Evolutionary conservation across 257 asterid genomes (phyloP).

Genomic region (Plantago ovata): DNA sequence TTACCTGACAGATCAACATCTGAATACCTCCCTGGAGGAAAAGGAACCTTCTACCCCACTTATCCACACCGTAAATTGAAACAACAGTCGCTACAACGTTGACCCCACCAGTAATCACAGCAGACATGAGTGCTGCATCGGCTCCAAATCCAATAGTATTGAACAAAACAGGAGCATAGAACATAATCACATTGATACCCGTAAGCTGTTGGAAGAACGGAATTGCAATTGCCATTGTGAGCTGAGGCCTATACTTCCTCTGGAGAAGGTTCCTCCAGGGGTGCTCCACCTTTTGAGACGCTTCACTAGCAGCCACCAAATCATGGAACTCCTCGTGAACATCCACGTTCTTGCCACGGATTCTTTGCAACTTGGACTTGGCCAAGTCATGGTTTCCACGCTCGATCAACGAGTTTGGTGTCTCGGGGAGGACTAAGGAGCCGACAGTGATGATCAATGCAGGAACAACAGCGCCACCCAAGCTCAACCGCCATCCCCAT

Average conservation of each 20-base stretch:
- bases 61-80: conserved; percentile 66
- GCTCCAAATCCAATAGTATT: conserved; percentile 60
- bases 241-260: conserved; percentile 70
- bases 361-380: conserved; percentile 34
- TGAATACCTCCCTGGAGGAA: conserved; percentile 67
- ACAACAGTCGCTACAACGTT: conserved; percentile 47
- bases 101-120: conserved; percentile 59
- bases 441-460: conserved; percentile 68
- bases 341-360: conserved; percentile 41
- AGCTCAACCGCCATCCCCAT: conserved; percentile 78
- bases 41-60: conserved; percentile 69
- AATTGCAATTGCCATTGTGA: conserved; percentile 66
- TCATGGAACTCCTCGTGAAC: conserved; percentile 75
- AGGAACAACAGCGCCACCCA: conserved; percentile 88
- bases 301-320: conserved; percentile 65
- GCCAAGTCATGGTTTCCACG: conserved; percentile 58
- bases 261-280: conserved; percentile 69
- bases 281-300: conserved; percentile 48
- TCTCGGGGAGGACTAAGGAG: conserved; percentile 72
- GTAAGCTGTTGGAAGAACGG: conserved; percentile 81
- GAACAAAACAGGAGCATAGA: conserved; percentile 79
- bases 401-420: conserved; percentile 81
- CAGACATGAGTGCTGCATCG: conserved; percentile 59
- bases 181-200: conserved; percentile 75
- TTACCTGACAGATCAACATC: conserved; percentile 69